A percentile compares a stretch with the other conserved stretches of the same genome.
phyloP scores from a whole-genome alignment of 1,284 basidiomycete genomes.

The Cryptococcus sp. region DNA sequence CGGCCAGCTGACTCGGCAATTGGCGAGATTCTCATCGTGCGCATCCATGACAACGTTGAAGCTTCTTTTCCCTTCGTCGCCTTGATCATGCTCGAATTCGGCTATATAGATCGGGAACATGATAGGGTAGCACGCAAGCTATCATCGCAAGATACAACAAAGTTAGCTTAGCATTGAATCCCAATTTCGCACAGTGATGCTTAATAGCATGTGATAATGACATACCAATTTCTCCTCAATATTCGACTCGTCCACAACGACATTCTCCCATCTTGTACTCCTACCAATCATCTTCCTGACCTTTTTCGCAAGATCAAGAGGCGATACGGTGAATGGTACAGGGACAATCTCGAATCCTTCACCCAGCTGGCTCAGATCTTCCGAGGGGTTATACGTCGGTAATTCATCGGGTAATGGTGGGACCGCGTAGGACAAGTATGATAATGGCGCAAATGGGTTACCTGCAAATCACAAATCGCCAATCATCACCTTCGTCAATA shows the following conservation, averaged over 20 bases:
- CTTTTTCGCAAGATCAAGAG: conserved; percentile 34
- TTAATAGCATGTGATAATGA: too few relatives aligned
- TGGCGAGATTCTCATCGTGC: conserved; percentile 34
- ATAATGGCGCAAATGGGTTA: conserved; percentile 50
- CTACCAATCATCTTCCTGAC: conserved; percentile 30
- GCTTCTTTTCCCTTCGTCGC: conserved; percentile 24
- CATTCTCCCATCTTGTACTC: conserved; percentile 20
- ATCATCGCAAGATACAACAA: background rate
- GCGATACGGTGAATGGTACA: conserved; percentile 57
- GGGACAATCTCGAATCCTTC: conserved; percentile 62
- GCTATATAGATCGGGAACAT: conserved; percentile 51
- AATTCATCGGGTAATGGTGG: conserved; percentile 37
- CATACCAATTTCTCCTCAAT: conserved; percentile 42
- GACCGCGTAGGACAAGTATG: conserved; percentile 47
- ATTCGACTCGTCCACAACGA: conserved; percentile 28
- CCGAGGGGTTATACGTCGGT: conserved; percentile 35
- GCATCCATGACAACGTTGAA: conserved; percentile 48
- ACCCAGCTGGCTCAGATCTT: conserved; percentile 59
- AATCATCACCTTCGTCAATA: background rate
- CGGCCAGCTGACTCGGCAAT: conserved; percentile 40
- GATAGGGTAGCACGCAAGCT: conserved; percentile 51
- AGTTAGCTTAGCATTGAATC: background rate
- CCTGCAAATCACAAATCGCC: conserved; percentile 24
- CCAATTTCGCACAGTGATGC: too few relatives aligned
- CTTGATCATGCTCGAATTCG: conserved; percentile 40